Conservation (phyloP, 2,329 filamentous ascomycete species). For the Apiospora phragmitis region DNA sequence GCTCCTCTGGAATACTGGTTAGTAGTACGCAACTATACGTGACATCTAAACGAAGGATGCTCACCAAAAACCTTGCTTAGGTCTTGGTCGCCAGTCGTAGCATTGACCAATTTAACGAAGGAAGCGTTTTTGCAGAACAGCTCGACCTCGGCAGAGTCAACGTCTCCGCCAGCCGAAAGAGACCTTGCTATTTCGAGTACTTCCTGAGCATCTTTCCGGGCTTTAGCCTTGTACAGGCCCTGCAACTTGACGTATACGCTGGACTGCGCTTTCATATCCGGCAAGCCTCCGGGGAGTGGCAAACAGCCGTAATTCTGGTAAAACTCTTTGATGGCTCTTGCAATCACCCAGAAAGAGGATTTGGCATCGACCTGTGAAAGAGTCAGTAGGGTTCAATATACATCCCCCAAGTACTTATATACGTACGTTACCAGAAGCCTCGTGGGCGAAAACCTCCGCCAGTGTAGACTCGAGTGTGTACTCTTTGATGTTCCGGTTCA, state of each 20-base stretch:
- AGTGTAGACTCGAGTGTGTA: conserved; percentile 69
- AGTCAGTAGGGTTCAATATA: background rate
- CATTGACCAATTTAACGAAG: conserved; percentile 84
- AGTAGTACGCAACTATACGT: conserved; percentile 21
- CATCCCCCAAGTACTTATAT: conserved; percentile 28
- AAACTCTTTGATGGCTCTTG: conserved; percentile 76
- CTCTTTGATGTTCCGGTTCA: conserved; percentile 80
- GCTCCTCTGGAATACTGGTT: conserved; percentile 44
- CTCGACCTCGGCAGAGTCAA: conserved; percentile 77
- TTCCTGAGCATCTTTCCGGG: conserved; percentile 74
- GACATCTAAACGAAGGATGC: conserved; percentile 26
- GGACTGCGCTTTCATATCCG: conserved; percentile 97
- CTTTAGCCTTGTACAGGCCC: conserved; percentile 89
- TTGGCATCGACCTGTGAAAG: conserved; percentile 42
- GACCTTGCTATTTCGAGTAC: conserved; percentile 66
- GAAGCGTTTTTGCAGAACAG: conserved; percentile 94
- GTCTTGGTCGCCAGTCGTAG: conserved; percentile 42
- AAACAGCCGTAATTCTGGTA: conserved; percentile 71
- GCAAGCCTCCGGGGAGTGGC: conserved; percentile 82
- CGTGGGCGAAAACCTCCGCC: conserved; percentile 75
- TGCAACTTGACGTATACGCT: conserved; percentile 87
- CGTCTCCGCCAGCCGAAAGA: conserved; percentile 46
- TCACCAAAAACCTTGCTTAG: conserved; percentile 57
- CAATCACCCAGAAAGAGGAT: conserved; percentile 85
- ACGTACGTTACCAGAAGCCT: conserved; percentile 53